A percentile compares a stretch with the other conserved stretches of the same genome.
These are phyloP conservation scores for Cucurbita pepo DNA, from an alignment of 306 rosid genomes.

Conservation along the genomic window DNA sequence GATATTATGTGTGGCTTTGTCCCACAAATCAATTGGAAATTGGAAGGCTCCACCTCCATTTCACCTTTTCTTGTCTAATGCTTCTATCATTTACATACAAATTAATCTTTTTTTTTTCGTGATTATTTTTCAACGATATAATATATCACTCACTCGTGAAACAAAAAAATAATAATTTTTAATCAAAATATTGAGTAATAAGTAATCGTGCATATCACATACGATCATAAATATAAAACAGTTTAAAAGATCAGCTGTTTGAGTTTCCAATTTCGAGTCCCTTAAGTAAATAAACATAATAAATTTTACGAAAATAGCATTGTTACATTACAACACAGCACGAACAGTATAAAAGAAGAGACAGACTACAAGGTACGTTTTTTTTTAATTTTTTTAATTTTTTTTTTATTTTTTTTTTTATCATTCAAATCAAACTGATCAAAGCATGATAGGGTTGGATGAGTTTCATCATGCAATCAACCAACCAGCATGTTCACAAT, in stretches of 20 bases:
- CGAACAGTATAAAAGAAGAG: not conserved
- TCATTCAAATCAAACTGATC: not conserved
- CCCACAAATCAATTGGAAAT: conserved; percentile 1
- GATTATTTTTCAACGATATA: too few species aligned
- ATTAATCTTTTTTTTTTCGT: too few species aligned
- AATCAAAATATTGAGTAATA: too few species aligned
- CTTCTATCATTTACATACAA: not conserved
- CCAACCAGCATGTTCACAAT: not conserved
- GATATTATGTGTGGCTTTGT: not conserved
- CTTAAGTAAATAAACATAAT: too few species aligned
- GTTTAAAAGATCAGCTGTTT: too few species aligned
- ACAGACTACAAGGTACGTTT: not conserved
- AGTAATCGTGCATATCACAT: too few species aligned
- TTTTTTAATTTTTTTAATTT: too few species aligned
- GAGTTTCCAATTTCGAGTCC: too few species aligned
- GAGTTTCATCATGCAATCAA: not conserved
- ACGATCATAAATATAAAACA: too few species aligned
- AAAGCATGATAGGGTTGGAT: not conserved
- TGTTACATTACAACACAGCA: not conserved
- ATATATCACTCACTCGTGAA: too few species aligned
- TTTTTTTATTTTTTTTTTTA: not conserved
- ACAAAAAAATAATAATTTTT: too few species aligned
- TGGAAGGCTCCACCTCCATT: not conserved
- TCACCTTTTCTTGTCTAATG: not conserved
- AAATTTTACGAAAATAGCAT: not conserved